These are phyloP conservation scores for Penicillium sp. DNA, from an alignment of 2,329 filamentous ascomycete species.

Conservation along the genomic window DNA sequence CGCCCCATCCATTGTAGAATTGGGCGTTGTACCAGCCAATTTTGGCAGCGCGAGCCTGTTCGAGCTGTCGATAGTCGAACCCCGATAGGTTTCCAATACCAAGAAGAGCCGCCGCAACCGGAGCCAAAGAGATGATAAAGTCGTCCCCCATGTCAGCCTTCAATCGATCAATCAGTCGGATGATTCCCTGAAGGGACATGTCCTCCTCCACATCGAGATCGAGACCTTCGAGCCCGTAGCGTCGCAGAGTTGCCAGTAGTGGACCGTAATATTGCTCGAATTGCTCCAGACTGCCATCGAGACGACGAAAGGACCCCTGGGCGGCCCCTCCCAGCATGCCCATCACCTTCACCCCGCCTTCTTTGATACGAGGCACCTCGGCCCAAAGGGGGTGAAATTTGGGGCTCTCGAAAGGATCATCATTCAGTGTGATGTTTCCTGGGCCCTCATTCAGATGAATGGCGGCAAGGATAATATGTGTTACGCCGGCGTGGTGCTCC, in stretches of 20 bases:
- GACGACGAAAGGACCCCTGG: constrained; percentile 61
- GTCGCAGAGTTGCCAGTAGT: constrained; percentile 58
- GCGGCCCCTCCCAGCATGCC: constrained; percentile 86
- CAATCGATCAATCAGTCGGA: constrained; percentile 61
- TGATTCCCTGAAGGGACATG: constrained; percentile 61
- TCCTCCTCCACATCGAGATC: constrained; percentile 77
- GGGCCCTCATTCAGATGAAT: constrained; percentile 72
- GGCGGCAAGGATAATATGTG: constrained; percentile 80
- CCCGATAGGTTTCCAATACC: constrained; percentile 62
- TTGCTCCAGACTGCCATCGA: constrained; percentile 51
- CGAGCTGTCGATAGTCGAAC: constrained; percentile 72
- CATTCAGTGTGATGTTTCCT: constrained; percentile 68
- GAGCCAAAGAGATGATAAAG: constrained; percentile 76
- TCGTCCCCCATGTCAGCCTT: constrained; percentile 44
- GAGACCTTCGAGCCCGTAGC: constrained; percentile 59
- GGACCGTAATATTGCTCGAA: constrained; percentile 72
- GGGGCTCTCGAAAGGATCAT: constrained; percentile 62
- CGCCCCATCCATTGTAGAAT: constrained; percentile 89
- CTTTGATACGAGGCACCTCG: constrained; percentile 67
- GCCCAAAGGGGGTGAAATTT: constrained; percentile 70
- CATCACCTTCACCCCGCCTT: constrained; percentile 69
- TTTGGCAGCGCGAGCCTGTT: constrained; percentile 57
- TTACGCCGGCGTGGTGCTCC: constrained; percentile 56
- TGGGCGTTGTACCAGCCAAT: constrained; percentile 87
- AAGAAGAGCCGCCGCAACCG: constrained; percentile 70